These are phyloP conservation scores for Penicillium sp. DNA, from an alignment of 2,329 filamentous ascomycete genomes.

Conservation along the genomic window DNA sequence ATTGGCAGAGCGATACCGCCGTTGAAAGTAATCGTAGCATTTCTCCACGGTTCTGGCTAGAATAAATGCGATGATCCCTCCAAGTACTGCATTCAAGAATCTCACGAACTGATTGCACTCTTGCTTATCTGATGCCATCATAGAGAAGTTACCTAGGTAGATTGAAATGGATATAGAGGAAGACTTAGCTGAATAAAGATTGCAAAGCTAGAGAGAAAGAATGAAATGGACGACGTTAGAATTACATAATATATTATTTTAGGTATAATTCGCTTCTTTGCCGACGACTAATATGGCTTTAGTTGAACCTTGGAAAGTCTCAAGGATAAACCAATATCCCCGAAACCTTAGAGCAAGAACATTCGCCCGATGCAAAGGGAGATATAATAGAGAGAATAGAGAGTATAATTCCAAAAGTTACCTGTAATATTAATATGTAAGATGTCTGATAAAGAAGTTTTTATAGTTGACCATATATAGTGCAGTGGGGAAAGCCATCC, in stretches of 20 bases:
- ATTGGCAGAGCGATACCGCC: not conserved
- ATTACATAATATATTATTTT: not conserved
- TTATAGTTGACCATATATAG: too few relatives aligned
- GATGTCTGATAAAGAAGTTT: too few relatives aligned
- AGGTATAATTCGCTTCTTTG: not conserved
- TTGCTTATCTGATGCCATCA: not conserved
- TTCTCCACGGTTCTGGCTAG: not conserved
- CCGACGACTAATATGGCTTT: not conserved
- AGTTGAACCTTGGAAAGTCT: too few relatives aligned
- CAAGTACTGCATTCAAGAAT: not conserved
- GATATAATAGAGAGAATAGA: too few relatives aligned
- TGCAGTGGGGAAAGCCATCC: too few relatives aligned
- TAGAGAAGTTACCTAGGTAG: not conserved
- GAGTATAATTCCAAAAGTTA: too few relatives aligned
- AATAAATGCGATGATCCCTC: not conserved
- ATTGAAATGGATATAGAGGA: not conserved
- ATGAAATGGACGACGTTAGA: not conserved
- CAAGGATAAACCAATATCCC: too few relatives aligned
- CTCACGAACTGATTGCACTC: not conserved
- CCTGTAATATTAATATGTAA: too few relatives aligned
- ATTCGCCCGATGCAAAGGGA: too few relatives aligned
- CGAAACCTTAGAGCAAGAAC: too few relatives aligned
- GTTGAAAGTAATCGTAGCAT: not conserved
- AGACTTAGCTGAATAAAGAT: not conserved
- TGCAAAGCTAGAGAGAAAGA: not conserved